Base-by-base conservation (phyloP, 371 early-diverging fungal species). In the Mortierella sp. region DNA sequence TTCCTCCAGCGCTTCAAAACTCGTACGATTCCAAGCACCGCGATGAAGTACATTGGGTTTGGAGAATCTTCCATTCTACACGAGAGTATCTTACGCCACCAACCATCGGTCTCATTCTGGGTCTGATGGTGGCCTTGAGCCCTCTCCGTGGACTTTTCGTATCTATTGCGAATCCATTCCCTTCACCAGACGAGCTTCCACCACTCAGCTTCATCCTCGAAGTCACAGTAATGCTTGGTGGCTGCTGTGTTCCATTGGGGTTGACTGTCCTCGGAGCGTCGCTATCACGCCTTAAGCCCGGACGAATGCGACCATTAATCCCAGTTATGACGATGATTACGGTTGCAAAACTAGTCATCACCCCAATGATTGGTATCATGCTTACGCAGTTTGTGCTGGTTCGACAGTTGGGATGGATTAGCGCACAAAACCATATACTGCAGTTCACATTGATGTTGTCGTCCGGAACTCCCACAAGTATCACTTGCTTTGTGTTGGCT, bases 241-340 rank as follows among this genome's bases (percentile, higher is more conserved):
- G 59, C 0, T 83, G 83, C 53, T 88, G 85, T 28, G 86, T 88
- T 9, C 89, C 91, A 0, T 29, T 88, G 1, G 85, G 86, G 0
- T 43, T 90, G 26, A 75, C 87, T 3, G 86, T 87, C 45, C 70
- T 89, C 3, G 91, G 91, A 1, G 86, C 87, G 1, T 87, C 89
- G 3, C 75, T 90, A 40, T 87, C 88, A n/a, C 68, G 84, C 0
- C 76, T 88, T 4, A 71, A 78, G n/a, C 61, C 85, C 17, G 78
- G 81, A 2, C 60, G 85, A 15, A 68, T 83, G 57, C 74, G 77
- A n/a, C 68, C 85, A 3, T 56, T 86, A 26, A 49, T 72, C 37
- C 71, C 72, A 3, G 51, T 66, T 12, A 45, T 77, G 28, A 67
- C 69, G 17, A 70, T 76, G 72, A 47, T 84, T 17, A 77, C 85